Evolutionary conservation across 2,329 filamentous ascomycete genomes (phyloP).

Genomic region (Pseudonectria foliicola): DNA sequence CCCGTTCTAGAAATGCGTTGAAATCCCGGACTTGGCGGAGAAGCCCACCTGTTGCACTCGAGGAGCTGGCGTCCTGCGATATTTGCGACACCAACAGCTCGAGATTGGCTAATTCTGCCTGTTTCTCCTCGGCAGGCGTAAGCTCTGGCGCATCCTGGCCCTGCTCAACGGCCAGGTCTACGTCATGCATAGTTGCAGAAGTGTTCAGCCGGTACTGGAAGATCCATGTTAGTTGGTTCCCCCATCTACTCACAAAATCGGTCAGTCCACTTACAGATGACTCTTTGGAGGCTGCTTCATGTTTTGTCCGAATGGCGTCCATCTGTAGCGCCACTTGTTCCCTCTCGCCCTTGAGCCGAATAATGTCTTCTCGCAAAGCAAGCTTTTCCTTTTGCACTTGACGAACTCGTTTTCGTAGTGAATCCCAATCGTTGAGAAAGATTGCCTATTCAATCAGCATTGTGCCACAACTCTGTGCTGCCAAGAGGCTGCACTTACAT

Average conservation of each 20-base stretch:
- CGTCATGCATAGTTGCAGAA: constrained; percentile 53
- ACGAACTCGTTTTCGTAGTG: constrained; percentile 50
- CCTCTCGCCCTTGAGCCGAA: constrained; percentile 50
- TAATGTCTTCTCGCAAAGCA: constrained; percentile 50
- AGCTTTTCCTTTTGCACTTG: constrained; percentile 52
- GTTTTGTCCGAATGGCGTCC: constrained; percentile 54
- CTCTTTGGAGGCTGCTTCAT: constrained; percentile 47
- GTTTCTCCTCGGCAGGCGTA: constrained; percentile 37
- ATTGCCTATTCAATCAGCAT: constrained; percentile 40
- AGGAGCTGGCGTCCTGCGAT: constrained; percentile 44
- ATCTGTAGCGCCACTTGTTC: constrained; percentile 56
- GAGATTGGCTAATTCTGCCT: constrained; percentile 47
- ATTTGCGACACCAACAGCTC: constrained; percentile 51
- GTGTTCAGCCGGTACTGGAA: constrained; percentile 41
- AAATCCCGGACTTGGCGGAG: constrained; percentile 53
- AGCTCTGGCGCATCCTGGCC: constrained; percentile 42
- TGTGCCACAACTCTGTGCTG: background rate
- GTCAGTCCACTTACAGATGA: constrained; percentile 37
- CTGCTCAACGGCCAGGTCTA: constrained; percentile 50
- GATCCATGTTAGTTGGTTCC: constrained; percentile 2
- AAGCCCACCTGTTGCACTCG: constrained; percentile 42
- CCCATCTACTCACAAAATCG: too few relatives aligned
- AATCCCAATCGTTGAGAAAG: constrained; percentile 51
- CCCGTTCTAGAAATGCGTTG: constrained; percentile 56
- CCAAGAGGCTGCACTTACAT: constrained; percentile 37